phyloP scores from a whole-genome alignment of 2,329 filamentous ascomycete species.

The Colletotrichum cereale region DNA sequence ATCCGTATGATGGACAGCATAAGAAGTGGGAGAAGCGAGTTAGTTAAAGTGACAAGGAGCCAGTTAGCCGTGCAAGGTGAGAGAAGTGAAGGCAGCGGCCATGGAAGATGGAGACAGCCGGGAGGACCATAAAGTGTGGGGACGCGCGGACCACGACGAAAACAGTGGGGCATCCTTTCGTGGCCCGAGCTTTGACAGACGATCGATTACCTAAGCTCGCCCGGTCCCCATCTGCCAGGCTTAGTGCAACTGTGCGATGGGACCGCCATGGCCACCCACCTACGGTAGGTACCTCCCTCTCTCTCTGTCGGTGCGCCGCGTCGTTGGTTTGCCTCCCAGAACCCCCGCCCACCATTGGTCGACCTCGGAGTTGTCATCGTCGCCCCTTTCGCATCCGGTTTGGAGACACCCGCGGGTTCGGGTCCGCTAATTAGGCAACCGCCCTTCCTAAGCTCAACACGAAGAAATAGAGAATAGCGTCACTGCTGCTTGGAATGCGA shows the following conservation, averaged over 20 bases:
- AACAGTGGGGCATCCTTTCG: background rate
- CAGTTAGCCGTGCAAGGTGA: background rate
- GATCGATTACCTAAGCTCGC: conserved; percentile 1
- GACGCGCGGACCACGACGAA: background rate
- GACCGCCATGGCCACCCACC: too few relatives aligned
- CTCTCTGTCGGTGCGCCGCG: background rate
- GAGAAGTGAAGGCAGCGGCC: background rate
- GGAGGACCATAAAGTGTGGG: background rate
- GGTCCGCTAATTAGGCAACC: background rate
- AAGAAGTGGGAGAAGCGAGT: background rate
- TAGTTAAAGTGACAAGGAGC: background rate
- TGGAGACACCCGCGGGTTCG: background rate
- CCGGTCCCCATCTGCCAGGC: background rate
- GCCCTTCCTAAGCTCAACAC: too few relatives aligned
- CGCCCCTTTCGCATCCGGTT: background rate
- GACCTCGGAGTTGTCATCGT: conserved; percentile 3
- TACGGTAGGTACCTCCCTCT: too few relatives aligned
- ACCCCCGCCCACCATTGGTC: background rate
- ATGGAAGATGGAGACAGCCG: background rate
- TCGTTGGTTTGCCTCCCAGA: conserved; percentile 3
- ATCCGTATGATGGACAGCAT: background rate
- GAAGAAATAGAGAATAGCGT: background rate
- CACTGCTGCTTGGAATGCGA: background rate
- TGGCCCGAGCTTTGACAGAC: background rate
- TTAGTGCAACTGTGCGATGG: too few relatives aligned